Base-by-base conservation (phyloP, 208 protist genomes). In the Acanthamoeba castellanii region DNA sequence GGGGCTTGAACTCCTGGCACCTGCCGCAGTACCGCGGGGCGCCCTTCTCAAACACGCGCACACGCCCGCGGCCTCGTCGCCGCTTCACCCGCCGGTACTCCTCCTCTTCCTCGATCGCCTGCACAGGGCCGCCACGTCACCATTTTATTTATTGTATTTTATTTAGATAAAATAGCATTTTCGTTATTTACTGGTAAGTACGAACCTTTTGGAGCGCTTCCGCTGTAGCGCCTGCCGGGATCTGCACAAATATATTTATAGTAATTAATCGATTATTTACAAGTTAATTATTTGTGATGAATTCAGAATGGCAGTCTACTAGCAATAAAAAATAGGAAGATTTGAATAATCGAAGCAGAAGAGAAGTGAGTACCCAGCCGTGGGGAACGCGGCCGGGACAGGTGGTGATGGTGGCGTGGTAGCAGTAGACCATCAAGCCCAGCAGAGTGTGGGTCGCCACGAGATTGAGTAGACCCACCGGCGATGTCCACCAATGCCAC, bases 1-100 rank as follows among this genome's bases (percentile, higher is more conserved):
- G 87, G 9, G 87, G 87, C 37, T 92, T 92, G 87, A 92, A 92
- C n/a, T 92, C 87, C 55, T 92, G 57, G n/a, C 87, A 92, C 61
- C 72, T 92, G 87, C 37, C 37, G 87, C 87, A 92, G 57, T 74
- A 92, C 8, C 87, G 87, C 42, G 34, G 22, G 42, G 78, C 47
- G 47, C n/a, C 50, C 78, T 61, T 61, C 50, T 61, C 78, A 9
- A 52, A 87, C 27, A 61, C 45, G 4, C 47, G 78, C 32, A 76
- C 27, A 22, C 32, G 68, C n/a, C n/a, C 34, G 5, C 68, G 68
- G 4, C 68, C 68, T 42, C 68, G 68, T 32, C 78, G 34, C 42
- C 32, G 34, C 78, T 87, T 52, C 78, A 13, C 37, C 18, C 78
- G 78, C 37, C 34, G 68, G n/a, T 64, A 52, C 42, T 87, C n/a